Evolutionary conservation across 768 basidiomycete genomes (phyloP), one percentile per base, ranked within the genome.

Genomic region (Kwoniella heveanensis): DNA sequence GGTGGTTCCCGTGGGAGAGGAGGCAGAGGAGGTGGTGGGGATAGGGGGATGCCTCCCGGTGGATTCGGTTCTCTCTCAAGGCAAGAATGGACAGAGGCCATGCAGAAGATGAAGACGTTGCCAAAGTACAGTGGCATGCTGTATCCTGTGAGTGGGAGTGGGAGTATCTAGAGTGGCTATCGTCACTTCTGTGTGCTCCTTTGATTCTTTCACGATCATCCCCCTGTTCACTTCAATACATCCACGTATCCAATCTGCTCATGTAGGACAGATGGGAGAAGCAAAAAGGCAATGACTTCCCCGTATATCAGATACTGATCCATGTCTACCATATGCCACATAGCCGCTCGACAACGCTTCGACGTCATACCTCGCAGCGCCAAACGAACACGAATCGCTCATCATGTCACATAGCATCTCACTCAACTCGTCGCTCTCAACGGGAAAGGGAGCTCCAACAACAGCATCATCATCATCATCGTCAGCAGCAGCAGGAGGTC

Each of bases 1-100:
- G 74, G 74, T 30, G 74, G 71, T 15, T 69, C 65, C 32, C 53
- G 72, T 60, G 69, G 74, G 13, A 47, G 74, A 54, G 72, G 72
- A 13, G n/a, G n/a, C n/a, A 55, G 74, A 59, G 70, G 69, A n/a
- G 61, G 68, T 10, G 68, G 68, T 19, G 67, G 57, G 4, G 57
- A 67, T 48, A 62, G 67, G 26, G 66, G 66, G 9, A 66, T 67
- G 44, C 61, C 64, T 24, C 57, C 57, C 15, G 68, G 64, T 3
- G 65, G 65, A 26, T 53, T 48, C 27, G 62, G 57, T 24, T 37
- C 47, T n/a, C 39, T 66, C 24, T 49, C 56, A 25, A 49, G 69
- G 60, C 53, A 64, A 60, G 65, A 59, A 65, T 54, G 66, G 60
- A 50, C 54, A 46, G 59, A 54, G 22, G 64, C 57, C n/a, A 58